A percentile compares a stretch with the other conserved stretches of the same genome.
These are phyloP conservation scores for Stagonosporopsis cucurbitacearum DNA, from an alignment of 2,329 filamentous ascomycete genomes.

Conservation along the genomic window DNA sequence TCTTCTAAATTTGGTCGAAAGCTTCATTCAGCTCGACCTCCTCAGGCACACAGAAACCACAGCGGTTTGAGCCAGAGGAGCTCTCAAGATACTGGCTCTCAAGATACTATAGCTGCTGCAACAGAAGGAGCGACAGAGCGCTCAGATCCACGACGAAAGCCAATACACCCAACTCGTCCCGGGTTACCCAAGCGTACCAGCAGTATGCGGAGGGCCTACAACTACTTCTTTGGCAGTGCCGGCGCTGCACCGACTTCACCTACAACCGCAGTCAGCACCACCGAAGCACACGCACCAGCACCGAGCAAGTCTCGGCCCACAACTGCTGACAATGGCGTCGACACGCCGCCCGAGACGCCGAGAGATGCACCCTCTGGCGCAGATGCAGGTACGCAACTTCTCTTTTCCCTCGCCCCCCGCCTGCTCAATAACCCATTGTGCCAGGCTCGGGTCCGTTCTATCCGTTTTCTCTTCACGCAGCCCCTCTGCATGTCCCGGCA, in stretches of 20 bases:
- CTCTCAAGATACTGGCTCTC: slow-evolving; percentile 36
- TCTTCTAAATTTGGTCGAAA: slow-evolving; percentile 47
- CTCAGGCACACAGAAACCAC: slow-evolving; percentile 29
- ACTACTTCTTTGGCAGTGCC: slow-evolving; percentile 49
- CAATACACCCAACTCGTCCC: slow-evolving; percentile 39
- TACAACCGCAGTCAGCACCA: slow-evolving; percentile 37
- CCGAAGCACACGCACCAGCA: slow-evolving; percentile 27
- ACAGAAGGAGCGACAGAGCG: slow-evolving; percentile 33
- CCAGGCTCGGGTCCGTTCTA: slow-evolving; percentile 28
- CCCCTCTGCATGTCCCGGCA: slow-evolving; percentile 24
- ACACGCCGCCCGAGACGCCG: slow-evolving; percentile 46
- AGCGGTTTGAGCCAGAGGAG: slow-evolving; percentile 31
- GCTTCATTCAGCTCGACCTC: slow-evolving; percentile 31
- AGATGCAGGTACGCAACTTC: slow-evolving; percentile 25
- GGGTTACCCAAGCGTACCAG: slow-evolving; percentile 45
- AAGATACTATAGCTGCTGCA: slow-evolving; percentile 39
- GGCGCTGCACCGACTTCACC: slow-evolving; percentile 35
- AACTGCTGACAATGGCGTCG: slow-evolving; percentile 34
- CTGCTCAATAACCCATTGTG: slow-evolving; percentile 34
- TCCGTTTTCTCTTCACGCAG: slow-evolving; percentile 27
- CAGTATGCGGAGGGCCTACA: slow-evolving; percentile 51
- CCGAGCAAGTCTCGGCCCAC: slow-evolving; percentile 29
- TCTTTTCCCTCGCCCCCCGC: slow-evolving; percentile 21
- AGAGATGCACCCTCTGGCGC: slow-evolving; percentile 25
- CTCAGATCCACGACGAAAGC: slow-evolving; percentile 43